Conservation (phyloP, 1,139 yeast genomes). For the Yamadazyma spencermartinsiae region DNA sequence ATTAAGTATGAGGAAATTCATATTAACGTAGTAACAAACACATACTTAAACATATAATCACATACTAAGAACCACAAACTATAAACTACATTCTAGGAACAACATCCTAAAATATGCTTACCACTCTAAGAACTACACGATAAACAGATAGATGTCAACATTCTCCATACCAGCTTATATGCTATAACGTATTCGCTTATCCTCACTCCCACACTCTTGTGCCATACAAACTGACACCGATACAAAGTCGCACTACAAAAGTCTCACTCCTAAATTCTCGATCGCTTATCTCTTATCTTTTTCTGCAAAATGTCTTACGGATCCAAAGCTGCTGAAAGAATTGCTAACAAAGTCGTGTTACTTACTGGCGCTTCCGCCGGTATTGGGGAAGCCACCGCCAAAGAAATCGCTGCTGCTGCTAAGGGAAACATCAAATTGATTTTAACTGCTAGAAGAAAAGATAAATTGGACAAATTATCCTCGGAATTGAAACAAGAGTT, state of each 20-base stretch:
- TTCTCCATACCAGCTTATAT: too few relatives aligned
- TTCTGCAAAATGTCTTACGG: slow-evolving; percentile 45
- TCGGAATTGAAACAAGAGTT: slow-evolving; percentile 25
- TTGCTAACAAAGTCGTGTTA: slow-evolving; percentile 59
- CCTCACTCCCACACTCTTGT: not conserved
- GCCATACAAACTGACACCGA: too few relatives aligned
- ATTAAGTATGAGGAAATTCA: too few relatives aligned
- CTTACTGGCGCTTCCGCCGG: slow-evolving; percentile 81
- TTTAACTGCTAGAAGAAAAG: slow-evolving; percentile 45
- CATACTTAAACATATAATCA: too few relatives aligned
- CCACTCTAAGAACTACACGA: too few relatives aligned
- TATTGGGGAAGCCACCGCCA: slow-evolving; percentile 47
- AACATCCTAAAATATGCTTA: too few relatives aligned
- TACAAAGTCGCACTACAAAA: not conserved
- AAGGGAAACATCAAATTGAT: slow-evolving; percentile 39
- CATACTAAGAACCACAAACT: too few relatives aligned
- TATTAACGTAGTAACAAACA: too few relatives aligned
- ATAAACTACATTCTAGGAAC: too few relatives aligned
- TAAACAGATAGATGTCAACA: too few relatives aligned
- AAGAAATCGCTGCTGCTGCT: slow-evolving; percentile 40
- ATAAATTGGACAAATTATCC: slow-evolving; percentile 32
- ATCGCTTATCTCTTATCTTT: not conserved
- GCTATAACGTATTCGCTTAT: too few relatives aligned
- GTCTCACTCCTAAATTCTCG: not conserved
- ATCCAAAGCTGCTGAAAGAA: slow-evolving; percentile 54